A percentile compares a stretch with the other conserved stretches of the same genome.
These are phyloP conservation scores for Panellus pusillus DNA, from an alignment of 768 basidiomycete species.

Conservation along the genomic window DNA sequence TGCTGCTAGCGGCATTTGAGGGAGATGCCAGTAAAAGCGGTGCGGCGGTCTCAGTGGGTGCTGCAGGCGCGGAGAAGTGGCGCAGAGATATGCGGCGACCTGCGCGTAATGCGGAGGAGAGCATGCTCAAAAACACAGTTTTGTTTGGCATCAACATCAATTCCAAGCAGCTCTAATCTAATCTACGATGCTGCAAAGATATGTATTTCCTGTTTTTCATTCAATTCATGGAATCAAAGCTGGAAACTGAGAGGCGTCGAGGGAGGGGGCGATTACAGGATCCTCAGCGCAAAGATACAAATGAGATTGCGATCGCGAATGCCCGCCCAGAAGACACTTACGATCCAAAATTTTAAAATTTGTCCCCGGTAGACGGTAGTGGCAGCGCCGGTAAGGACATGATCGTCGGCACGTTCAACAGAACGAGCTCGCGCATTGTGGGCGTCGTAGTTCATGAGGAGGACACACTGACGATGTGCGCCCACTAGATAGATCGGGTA, in stretches of 20 bases:
- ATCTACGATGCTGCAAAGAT: background rate
- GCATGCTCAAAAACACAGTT: slow-evolving; percentile 12
- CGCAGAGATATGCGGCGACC: slow-evolving; percentile 8
- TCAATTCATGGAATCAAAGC: slow-evolving; percentile 35
- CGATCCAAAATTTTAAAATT: slow-evolving; percentile 39
- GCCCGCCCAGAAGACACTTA: slow-evolving; percentile 24
- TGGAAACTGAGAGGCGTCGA: slow-evolving; percentile 34
- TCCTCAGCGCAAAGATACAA: slow-evolving; percentile 34
- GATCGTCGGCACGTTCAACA: slow-evolving; percentile 36
- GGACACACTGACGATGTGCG: slow-evolving; percentile 36
- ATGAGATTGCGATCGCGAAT: background rate
- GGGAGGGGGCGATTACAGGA: slow-evolving; percentile 35
- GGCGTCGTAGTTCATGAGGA: slow-evolving; percentile 36
- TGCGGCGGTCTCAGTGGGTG: background rate
- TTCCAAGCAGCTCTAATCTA: background rate
- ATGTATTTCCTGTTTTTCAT: background rate
- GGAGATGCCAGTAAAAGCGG: slow-evolving; percentile 4
- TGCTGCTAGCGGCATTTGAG: background rate
- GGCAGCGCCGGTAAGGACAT: slow-evolving; percentile 36
- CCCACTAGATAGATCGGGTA: slow-evolving; percentile 36
- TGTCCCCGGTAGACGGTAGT: slow-evolving; percentile 27
- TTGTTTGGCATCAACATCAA: slow-evolving; percentile 2
- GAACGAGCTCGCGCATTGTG: slow-evolving; percentile 35
- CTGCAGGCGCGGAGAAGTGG: slow-evolving; percentile 6
- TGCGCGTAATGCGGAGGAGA: slow-evolving; percentile 13